phyloP scores from a whole-genome alignment of 2,329 filamentous ascomycete species.

The Xylariales sp. region DNA sequence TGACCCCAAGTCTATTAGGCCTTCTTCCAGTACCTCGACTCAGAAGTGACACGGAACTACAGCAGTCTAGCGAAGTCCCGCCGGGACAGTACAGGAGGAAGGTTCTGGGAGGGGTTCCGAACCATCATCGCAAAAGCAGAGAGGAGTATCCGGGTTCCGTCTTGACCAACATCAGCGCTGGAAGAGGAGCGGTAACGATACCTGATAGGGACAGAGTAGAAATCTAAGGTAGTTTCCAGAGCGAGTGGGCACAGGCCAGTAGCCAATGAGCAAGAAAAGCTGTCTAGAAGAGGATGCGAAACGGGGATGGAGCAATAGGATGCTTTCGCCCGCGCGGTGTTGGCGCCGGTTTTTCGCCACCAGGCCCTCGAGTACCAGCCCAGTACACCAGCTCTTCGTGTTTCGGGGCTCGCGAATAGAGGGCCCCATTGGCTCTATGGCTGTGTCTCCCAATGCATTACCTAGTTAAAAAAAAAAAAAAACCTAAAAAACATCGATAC shows the following conservation, averaged over 20 bases:
- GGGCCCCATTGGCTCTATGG: slow-evolving; percentile 41
- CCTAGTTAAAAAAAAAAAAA: slow-evolving; percentile 5
- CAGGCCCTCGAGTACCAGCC: slow-evolving; percentile 45
- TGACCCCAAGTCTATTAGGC: slow-evolving; percentile 46
- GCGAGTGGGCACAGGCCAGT: slow-evolving; percentile 32
- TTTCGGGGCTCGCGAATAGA: slow-evolving; percentile 45
- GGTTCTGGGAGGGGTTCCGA: slow-evolving; percentile 34
- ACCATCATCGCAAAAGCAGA: slow-evolving; percentile 37
- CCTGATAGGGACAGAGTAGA: slow-evolving; percentile 35
- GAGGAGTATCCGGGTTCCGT: slow-evolving; percentile 35
- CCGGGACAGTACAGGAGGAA: slow-evolving; percentile 38
- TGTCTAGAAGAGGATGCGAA: slow-evolving; percentile 43
- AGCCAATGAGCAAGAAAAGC: slow-evolving; percentile 43
- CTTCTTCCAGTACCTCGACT: slow-evolving; percentile 35
- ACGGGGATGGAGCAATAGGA: slow-evolving; percentile 46
- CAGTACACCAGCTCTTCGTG: slow-evolving; percentile 37
- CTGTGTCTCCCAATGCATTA: slow-evolving; percentile 34
- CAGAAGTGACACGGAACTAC: slow-evolving; percentile 36
- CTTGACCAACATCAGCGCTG: slow-evolving; percentile 41
- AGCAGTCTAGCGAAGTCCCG: slow-evolving; percentile 42
- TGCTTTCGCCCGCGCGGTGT: slow-evolving; percentile 44
- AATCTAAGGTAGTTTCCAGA: slow-evolving; percentile 43
- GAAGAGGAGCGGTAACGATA: slow-evolving; percentile 26
- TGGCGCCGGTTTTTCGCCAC: slow-evolving; percentile 47
- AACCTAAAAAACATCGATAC: slow-evolving; percentile 32